Evolutionary conservation across 306 rosid species (phyloP), one percentile per base, ranked within the genome.

Genomic region (Lablab purpureus): DNA sequence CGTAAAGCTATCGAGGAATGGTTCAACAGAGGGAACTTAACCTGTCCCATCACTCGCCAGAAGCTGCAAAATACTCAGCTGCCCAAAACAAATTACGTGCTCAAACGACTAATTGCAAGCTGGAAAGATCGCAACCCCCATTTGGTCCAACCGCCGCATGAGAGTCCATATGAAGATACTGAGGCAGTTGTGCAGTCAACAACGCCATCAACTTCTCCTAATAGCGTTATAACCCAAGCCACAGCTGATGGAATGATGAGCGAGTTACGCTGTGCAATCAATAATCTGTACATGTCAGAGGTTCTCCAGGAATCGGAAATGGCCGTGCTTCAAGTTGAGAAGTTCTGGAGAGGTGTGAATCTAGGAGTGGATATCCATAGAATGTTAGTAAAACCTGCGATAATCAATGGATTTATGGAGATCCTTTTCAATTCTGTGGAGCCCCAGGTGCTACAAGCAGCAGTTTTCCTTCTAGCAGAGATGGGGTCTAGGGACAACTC

Each of bases 11-110:
- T 91, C 11, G 97, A 90, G 55, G 97, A 95, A 79, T 95, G 99
- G 99, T 87, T 92, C 46, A 90, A 88, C 55, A 85, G 90, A 77
- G 99, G 97, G 25, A 91, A 92, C 85, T 81, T 82, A 45, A 86
- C 94, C 10, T 92, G 99, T 84, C 97, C 99, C 25, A 94, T 92
- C 51, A 94, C 99, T 11, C 91, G 97, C 83, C 97, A 91, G 87
- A 83, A 83, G 77, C 85, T 94, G 84, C 93, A 91, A 43, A 89
- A 78, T 54, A 89, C 88, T 14, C 91, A 91, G 55, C 86, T 95
- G 49, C 97, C 99, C 37, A 92, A 90, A 78, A 92, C 99, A 87
- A 95, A 95, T 79, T 92, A 95, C 83, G 98, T 95, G 54, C 97
- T 93, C 74, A 91, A 93, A 77, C 69, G 96, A 75, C 94, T 95